Evolutionary conservation across 2,329 filamentous ascomycete genomes (phyloP).

Genomic region (Metarhizium rileyi): DNA sequence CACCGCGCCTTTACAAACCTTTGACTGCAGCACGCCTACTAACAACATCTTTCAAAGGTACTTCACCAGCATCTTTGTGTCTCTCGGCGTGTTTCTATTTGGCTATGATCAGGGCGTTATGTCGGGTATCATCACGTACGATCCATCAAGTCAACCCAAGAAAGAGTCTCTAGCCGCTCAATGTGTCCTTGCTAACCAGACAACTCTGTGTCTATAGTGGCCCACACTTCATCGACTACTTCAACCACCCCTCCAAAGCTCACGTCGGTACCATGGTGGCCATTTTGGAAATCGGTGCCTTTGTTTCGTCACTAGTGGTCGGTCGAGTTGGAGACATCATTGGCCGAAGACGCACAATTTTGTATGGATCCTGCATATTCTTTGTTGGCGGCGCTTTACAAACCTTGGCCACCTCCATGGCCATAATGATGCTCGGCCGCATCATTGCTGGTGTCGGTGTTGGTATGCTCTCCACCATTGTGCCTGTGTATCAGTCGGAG

Average conservation of each 20-base stretch:
- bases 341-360: constrained; percentile 77
- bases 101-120: constrained; percentile 88
- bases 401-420: constrained; percentile 69
- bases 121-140: constrained; percentile 63
- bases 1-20: constrained; percentile 3
- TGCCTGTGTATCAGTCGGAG: constrained; percentile 88
- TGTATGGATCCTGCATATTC: constrained; percentile 90
- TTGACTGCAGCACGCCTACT: background rate
- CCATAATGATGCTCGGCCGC: constrained; percentile 80
- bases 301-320: constrained; percentile 79
- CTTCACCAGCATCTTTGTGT: constrained; percentile 88
- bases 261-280: constrained; percentile 96
- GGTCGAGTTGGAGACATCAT: constrained; percentile 87
- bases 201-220: constrained; percentile 50
- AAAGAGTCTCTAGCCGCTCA: background rate
- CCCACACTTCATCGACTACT: constrained; percentile 81
- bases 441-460: constrained; percentile 80
- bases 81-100: constrained; percentile 78
- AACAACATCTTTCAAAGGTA: constrained; percentile 47
- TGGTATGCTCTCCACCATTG: constrained; percentile 82
- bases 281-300: constrained; percentile 87
- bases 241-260: constrained; percentile 76
- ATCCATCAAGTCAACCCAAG: constrained; percentile 3
- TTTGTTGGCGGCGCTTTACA: constrained; percentile 76
- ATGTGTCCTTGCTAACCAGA: constrained; percentile 12